Percentiles rank a stretch among this genome's conserved stretches.
These are phyloP conservation scores for Suaeda aralocaspica DNA, from an alignment of 148 eudicot species.

Conservation along the genomic window DNA sequence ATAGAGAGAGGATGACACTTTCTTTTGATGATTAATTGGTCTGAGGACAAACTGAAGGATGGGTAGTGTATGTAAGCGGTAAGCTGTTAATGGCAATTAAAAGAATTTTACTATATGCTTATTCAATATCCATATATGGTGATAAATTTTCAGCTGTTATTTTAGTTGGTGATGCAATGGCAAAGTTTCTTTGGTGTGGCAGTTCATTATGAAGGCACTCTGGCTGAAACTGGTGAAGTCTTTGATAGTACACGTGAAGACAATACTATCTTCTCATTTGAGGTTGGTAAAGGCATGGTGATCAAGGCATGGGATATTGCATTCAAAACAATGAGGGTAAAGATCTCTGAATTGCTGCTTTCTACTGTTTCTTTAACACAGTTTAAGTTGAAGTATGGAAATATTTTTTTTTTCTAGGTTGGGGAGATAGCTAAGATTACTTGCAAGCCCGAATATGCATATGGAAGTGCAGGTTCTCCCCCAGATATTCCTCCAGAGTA, in stretches of 20 bases:
- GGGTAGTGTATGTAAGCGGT: not conserved
- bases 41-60: not conserved
- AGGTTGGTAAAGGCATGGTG: constrained; percentile 80
- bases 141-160: not conserved
- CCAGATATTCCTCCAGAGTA: constrained; percentile 97
- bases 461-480: constrained; percentile 93
- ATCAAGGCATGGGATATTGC: constrained; percentile 97
- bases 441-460: constrained; percentile 97
- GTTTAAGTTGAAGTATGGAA: not conserved
- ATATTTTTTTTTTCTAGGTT: constrained; percentile 48
- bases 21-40: not conserved
- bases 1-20: not conserved
- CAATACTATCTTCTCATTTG: constrained; percentile 80
- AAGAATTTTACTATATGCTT: not conserved
- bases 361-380: not conserved
- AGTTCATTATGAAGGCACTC: constrained; percentile 92
- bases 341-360: not conserved
- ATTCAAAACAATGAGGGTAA: constrained; percentile 87
- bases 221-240: constrained; percentile 88
- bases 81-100: not conserved
- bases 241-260: constrained; percentile 95
- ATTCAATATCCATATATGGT: not conserved
- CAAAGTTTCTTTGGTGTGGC: not conserved
- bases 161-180: not conserved
- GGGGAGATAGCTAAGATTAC: constrained; percentile 89